Evolutionary conservation across 2,329 filamentous ascomycete species (phyloP).

Genomic region (Penicillium concentricum): DNA sequence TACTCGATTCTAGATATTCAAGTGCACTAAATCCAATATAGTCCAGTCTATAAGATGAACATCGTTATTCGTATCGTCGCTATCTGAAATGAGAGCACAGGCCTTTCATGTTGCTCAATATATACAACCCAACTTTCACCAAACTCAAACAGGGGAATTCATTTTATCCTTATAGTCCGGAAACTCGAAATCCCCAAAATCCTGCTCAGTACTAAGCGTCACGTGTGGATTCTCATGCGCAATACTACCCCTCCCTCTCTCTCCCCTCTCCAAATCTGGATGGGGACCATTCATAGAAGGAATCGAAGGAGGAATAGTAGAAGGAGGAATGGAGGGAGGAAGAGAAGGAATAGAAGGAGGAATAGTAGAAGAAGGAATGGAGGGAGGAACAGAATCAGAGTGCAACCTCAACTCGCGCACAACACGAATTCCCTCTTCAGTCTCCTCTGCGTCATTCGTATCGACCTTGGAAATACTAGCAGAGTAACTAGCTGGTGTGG

Average conservation of each 20-base stretch:
- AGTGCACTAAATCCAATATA: neutral
- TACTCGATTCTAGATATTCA: neutral
- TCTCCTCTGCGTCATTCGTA: slow-evolving; percentile 12
- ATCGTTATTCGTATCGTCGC: neutral
- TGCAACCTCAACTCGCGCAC: slow-evolving; percentile 29
- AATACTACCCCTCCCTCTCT: neutral
- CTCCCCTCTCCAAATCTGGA: slow-evolving; percentile 9
- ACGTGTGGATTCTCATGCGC: neutral
- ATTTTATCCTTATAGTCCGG: slow-evolving; percentile 25
- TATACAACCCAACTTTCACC: neutral
- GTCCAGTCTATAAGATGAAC: neutral
- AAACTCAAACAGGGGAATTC: slow-evolving; percentile 20
- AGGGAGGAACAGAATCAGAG: slow-evolving; percentile 11
- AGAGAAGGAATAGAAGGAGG: neutral
- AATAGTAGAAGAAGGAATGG: neutral
- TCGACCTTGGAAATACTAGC: slow-evolving; percentile 28
- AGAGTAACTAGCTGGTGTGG: slow-evolving; percentile 18
- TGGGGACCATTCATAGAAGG: neutral
- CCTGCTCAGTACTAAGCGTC: slow-evolving; percentile 16
- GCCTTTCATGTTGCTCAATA: neutral
- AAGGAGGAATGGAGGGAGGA: neutral
- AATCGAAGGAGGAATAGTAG: neutral
- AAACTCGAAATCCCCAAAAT: slow-evolving; percentile 24
- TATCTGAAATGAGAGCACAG: neutral
- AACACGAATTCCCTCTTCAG: slow-evolving; percentile 28